These are phyloP conservation scores for Phytophthora tubulina DNA, from an alignment of 352 stramenopile genomes.

Conservation along the genomic window DNA sequence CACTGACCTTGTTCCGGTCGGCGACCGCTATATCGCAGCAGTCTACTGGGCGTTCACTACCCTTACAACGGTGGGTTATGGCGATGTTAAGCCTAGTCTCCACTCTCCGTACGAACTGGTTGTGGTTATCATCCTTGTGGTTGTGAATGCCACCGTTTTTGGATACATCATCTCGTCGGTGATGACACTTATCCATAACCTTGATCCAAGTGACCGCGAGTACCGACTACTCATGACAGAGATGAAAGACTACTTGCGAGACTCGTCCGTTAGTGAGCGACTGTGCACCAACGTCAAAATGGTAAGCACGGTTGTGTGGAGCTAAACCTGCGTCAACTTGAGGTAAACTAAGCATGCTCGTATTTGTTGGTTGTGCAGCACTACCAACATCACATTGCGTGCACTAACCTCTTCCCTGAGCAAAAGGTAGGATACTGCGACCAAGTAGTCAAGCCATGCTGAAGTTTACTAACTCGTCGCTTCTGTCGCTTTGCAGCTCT, in stretches of 20 bases:
- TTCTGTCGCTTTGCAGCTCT: constrained; percentile 54
- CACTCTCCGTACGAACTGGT: constrained; percentile 79
- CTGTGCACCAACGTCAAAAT: constrained; percentile 79
- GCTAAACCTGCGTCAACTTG: not conserved
- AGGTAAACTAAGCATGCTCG: constrained; percentile 10
- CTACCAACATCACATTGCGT: constrained; percentile 76
- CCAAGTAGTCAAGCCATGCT: not conserved
- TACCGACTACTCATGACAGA: constrained; percentile 81
- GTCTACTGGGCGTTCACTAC: constrained; percentile 94
- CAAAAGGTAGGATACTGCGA: constrained; percentile 59
- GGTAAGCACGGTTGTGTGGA: constrained; percentile 24
- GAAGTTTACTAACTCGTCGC: not conserved
- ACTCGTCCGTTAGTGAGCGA: constrained; percentile 60
- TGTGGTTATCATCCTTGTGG: constrained; percentile 80
- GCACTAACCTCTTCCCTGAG: constrained; percentile 82
- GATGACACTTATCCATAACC: constrained; percentile 84
- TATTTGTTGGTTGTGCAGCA: constrained; percentile 48
- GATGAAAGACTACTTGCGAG: constrained; percentile 89
- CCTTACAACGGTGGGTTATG: constrained; percentile 92
- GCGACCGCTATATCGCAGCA: constrained; percentile 78
- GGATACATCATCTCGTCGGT: constrained; percentile 86
- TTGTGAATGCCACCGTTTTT: constrained; percentile 86
- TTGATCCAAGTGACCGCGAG: constrained; percentile 81
- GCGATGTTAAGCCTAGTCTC: constrained; percentile 76
- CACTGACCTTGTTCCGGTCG: constrained; percentile 44